Evolutionary conservation across 257 asterid species (phyloP), one percentile per base, ranked within the genome.

Genomic region (Avicennia marina): DNA sequence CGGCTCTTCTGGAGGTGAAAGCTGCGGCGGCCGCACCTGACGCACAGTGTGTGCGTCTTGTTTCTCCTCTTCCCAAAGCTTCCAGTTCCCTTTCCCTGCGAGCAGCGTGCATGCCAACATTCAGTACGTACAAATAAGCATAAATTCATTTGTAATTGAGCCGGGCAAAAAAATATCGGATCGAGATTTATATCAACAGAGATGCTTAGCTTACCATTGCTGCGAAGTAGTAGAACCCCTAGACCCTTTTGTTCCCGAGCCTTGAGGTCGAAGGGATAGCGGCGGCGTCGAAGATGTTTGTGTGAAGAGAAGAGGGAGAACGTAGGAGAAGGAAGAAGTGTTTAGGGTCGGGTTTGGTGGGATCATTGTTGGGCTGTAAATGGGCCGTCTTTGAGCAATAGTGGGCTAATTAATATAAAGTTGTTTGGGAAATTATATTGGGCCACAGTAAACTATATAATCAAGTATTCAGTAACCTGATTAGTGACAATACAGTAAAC

Each of bases 181-280:
- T 39, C 48, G 4, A 34, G 21, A 31, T 39, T 18, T 6, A 32
- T 48, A 41, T 8, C 42, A 3, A 25, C n/a, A 9, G 27, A 33
- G 58, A 24, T 20, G 31, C 4, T n/a, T n/a, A 52, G 19, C 19
- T 64, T 44, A 70, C 76, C 76, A 70, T 70, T 44, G 76, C 60
- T 7, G 60, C 7, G 22, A 2, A 53, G 63, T 27, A 18, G 63
- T 55, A 58, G 58, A 58, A 64, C 58, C 54, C 67, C 71, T 70
- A 70, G 59, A 36, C 2, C 11, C 20, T 36, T n/a, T 31, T n/a
- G n/a, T n/a, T n/a, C n/a, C n/a, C n/a, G n/a, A n/a, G n/a, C n/a
- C n/a, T n/a, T n/a, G n/a, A n/a, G n/a, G n/a, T n/a, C n/a, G 43
- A 17, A 41, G 48, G 17, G 50, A 17, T 4, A 18, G n/a, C 7